Evolutionary conservation across 345 rosid genomes (phyloP).

Genomic region (Rhizophora mangle): DNA sequence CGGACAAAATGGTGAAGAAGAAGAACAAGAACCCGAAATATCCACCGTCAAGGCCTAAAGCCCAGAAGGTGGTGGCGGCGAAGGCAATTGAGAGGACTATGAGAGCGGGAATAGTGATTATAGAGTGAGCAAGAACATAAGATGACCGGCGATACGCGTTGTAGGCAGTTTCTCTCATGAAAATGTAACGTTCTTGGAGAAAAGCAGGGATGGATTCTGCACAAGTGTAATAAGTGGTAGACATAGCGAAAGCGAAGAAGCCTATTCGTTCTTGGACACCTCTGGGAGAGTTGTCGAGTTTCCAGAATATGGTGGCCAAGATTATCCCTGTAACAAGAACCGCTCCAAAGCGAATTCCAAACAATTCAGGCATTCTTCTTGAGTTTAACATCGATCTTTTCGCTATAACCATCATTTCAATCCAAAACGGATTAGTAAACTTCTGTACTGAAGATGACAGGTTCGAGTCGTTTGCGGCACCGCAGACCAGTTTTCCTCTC

Average conservation of each 20-base stretch:
- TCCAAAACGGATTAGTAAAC: slow-evolving; percentile 34
- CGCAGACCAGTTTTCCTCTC: slow-evolving; percentile 27
- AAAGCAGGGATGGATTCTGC: slow-evolving; percentile 34
- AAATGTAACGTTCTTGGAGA: slow-evolving; percentile 30
- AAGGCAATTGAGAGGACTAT: slow-evolving; percentile 62
- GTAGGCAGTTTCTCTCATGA: slow-evolving; percentile 37
- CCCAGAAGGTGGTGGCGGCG: slow-evolving; percentile 67
- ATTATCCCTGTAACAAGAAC: slow-evolving; percentile 20
- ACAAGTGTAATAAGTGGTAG: slow-evolving; percentile 33
- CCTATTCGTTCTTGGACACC: slow-evolving; percentile 32
- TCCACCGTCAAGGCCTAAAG: slow-evolving; percentile 81
- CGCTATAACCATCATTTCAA: slow-evolving; percentile 24
- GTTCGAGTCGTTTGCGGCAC: slow-evolving; percentile 17
- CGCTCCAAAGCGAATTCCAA: slow-evolving; percentile 30
- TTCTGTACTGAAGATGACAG: slow-evolving; percentile 21
- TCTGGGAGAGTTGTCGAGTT: slow-evolving; percentile 30
- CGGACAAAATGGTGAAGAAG: slow-evolving; percentile 58
- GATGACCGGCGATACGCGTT: slow-evolving; percentile 77
- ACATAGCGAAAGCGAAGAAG: slow-evolving; percentile 31
- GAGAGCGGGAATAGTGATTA: slow-evolving; percentile 66
- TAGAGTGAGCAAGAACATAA: slow-evolving; percentile 78
- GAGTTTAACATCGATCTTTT: slow-evolving; percentile 26
- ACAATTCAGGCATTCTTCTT: slow-evolving; percentile 27
- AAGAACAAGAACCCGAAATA: slow-evolving; percentile 64
- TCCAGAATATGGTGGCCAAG: slow-evolving; percentile 26